Evolutionary conservation across 2,329 filamentous ascomycete genomes (phyloP), one percentile per base, ranked within the genome.

Genomic region (Apiospora koreana): DNA sequence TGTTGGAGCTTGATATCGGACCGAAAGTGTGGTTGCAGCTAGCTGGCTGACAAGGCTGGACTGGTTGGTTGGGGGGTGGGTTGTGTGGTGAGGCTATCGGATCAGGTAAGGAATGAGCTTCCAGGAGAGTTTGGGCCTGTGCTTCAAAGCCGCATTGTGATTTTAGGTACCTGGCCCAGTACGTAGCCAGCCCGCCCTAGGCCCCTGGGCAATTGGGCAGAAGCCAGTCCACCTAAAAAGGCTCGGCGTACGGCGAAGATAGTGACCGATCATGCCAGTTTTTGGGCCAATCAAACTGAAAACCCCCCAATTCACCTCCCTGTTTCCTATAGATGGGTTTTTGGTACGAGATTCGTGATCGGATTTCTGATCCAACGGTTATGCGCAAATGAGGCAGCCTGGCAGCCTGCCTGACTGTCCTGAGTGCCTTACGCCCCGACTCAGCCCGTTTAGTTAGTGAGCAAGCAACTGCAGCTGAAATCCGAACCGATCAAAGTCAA

Each of bases 71-170:
- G n/a, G n/a, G n/a, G n/a, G n/a, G n/a, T n/a, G 54, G 54, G 31
- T 38, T 62, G 54, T n/a, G n/a, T n/a, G 54, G 54, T 62, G 54
- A 62, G 54, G 54, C 54, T 62, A 62, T 62, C 54, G 31, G 54
- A 62, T 35, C n/a, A 12, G 50, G 50, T 35, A 58, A 14, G 50
- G 50, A 35, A 54, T 25, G 50, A 58, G 50, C 50, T 58, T 58
- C 50, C 50, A 35, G 50, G 3, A 58, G 50, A 35, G 50, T 28
- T 58, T 58, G 50, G 50, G 50, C 50, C 50, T 28, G 25, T 58
- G 41, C 14, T 2, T 16, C 41, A 25, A 58, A 58, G 50, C 50
- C 50, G 50, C 50, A 58, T 58, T 28, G 21, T 58, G 28, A 8
- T 58, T n/a, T 62, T 62, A 38, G 54, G 31, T 62, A 62, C 54